Base-by-base conservation (phyloP, 108 stramenopile species). In the Nannochloropsis gaditana region DNA sequence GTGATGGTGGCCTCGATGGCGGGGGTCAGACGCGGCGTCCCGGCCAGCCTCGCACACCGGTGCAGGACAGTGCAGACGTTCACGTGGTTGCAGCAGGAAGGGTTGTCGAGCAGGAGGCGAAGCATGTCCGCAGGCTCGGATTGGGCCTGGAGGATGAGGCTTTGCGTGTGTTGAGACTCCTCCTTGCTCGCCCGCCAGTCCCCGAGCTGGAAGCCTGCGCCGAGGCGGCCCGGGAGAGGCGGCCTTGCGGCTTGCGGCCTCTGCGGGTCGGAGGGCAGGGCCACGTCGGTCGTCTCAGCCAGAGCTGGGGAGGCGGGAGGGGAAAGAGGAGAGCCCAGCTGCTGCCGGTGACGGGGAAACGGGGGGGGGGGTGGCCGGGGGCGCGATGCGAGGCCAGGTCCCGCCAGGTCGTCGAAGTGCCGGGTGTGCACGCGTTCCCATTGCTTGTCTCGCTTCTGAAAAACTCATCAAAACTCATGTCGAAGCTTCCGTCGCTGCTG, bases 101-200 rank as follows among this genome's bases (percentile, higher is more conserved):
- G 59, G 59, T 73, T 73, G 59, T 73, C 59, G 59, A 73, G n/a
- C 5, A 73, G 59, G n/a, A 73, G 59, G 59, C 59, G 59, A 15
- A 73, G n/a, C 59, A 73, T 73, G 19, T 73, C 59, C 19, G 59
- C 15, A n/a, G 59, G 59, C 15, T 73, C 59, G 2, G 59, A 73
- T 3, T 73, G 59, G 59, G 59, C 59, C 15, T n/a, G n/a, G 59
- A 73, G 59, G 59, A 73, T 73, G 6, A 15, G 59, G 59, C n/a
- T n/a, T 73, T 73, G 59, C 59, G n/a, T 73, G 59, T 73, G 59
- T 73, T 73, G 59, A n/a, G 59, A 73, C n/a, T 73, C 59, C 19
- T 73, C 59, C n/a, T 73, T 73, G 59, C 19, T 73, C 19, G 59
- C 59, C n/a, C n/a, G 59, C 59, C 59, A 73, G 15, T n/a, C 2